Conservation (phyloP, 2,329 filamentous ascomycete genomes). For the Colletotrichum sp. region DNA sequence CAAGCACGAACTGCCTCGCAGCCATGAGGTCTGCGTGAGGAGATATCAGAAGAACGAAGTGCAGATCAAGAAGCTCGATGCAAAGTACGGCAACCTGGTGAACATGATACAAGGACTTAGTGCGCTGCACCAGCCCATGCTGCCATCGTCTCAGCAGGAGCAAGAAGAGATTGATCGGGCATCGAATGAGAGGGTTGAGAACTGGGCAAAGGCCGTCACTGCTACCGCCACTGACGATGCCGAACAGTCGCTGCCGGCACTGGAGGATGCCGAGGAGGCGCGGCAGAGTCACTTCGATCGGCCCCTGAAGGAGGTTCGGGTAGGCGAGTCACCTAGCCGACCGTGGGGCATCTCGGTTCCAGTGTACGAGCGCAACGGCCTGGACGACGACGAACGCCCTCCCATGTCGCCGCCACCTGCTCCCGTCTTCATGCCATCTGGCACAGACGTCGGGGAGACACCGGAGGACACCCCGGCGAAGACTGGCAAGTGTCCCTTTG, state of each 20-base stretch:
- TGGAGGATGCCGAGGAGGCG: slow-evolving; percentile 52
- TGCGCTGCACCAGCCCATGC: slow-evolving; percentile 85
- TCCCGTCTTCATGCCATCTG: slow-evolving; percentile 55
- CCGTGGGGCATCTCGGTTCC: slow-evolving; percentile 93
- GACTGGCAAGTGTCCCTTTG: slow-evolving; percentile 64
- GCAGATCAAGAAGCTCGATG: slow-evolving; percentile 86
- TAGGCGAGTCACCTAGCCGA: slow-evolving; percentile 90
- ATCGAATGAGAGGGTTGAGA: slow-evolving; percentile 77
- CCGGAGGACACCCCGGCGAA: slow-evolving; percentile 24
- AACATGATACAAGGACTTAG: slow-evolving; percentile 95
- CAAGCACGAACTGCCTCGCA: slow-evolving; percentile 92
- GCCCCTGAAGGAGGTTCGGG: slow-evolving; percentile 84
- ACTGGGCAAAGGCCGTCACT: slow-evolving; percentile 83
- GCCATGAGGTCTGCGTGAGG: slow-evolving; percentile 90
- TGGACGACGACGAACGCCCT: slow-evolving; percentile 45
- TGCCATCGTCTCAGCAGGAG: slow-evolving; percentile 66
- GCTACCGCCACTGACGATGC: slow-evolving; percentile 48
- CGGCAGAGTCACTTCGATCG: slow-evolving; percentile 82
- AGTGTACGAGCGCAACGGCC: slow-evolving; percentile 48
- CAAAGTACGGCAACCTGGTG: slow-evolving; percentile 90
- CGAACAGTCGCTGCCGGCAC: slow-evolving; percentile 25
- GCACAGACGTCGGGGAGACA: slow-evolving; percentile 26
- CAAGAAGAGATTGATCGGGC: slow-evolving; percentile 51
- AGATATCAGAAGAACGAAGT: slow-evolving; percentile 88
- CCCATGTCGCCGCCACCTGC: slow-evolving; percentile 64